These are phyloP conservation scores for Candida sanyiensis DNA, from an alignment of 805 yeast species.

Conservation along the genomic window DNA sequence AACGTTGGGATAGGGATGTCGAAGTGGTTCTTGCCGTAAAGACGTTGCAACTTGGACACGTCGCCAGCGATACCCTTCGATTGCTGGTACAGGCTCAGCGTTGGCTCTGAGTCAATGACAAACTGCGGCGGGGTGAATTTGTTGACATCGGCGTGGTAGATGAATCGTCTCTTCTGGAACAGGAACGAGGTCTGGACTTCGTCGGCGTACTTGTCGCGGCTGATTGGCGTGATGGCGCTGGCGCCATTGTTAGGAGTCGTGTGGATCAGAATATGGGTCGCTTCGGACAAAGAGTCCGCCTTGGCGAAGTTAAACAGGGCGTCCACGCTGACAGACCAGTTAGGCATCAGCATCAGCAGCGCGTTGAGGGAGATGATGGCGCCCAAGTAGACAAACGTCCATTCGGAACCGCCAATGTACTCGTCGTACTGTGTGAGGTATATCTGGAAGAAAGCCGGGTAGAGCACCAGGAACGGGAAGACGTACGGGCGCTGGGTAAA, in stretches of 20 bases:
- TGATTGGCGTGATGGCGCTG: slow-evolving; percentile 68
- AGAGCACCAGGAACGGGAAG: slow-evolving; percentile 73
- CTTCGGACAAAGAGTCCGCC: slow-evolving; percentile 51
- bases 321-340: slow-evolving; percentile 77
- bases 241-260: slow-evolving; percentile 86
- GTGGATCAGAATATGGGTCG: slow-evolving; percentile 65
- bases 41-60: slow-evolving; percentile 42
- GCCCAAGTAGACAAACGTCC: slow-evolving; percentile 90
- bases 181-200: slow-evolving; percentile 63
- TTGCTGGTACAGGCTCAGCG: slow-evolving; percentile 49
- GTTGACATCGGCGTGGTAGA: slow-evolving; percentile 49
- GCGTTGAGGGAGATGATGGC: slow-evolving; percentile 67
- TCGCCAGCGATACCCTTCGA: slow-evolving; percentile 53
- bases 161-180: slow-evolving; percentile 89
- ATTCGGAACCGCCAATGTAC: slow-evolving; percentile 83
- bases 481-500: slow-evolving; percentile 63
- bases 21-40: slow-evolving; percentile 80
- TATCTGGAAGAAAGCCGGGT: slow-evolving; percentile 65
- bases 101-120: slow-evolving; percentile 50
- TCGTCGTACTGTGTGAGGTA: slow-evolving; percentile 67
- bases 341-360: slow-evolving; percentile 83
- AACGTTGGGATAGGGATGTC: slow-evolving; percentile 96
- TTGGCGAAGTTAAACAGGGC: slow-evolving; percentile 61
- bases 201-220: slow-evolving; percentile 48
- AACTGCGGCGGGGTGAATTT: slow-evolving; percentile 80